These are phyloP conservation scores for Saraca asoca DNA, from an alignment of 331 rosid genomes.

Conservation along the genomic window DNA sequence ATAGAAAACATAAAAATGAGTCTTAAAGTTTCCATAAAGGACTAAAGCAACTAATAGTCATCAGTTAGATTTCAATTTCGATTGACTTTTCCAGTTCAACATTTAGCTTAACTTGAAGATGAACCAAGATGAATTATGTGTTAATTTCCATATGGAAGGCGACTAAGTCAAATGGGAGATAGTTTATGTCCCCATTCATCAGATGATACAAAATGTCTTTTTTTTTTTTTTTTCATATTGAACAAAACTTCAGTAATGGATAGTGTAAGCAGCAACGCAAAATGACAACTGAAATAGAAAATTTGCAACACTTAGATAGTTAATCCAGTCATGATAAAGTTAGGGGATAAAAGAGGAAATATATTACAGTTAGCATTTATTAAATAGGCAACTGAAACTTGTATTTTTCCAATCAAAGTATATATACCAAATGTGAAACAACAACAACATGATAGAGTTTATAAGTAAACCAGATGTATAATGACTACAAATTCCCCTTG, in stretches of 20 bases:
- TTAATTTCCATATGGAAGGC: slow-evolving; percentile 8
- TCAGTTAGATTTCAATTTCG: not conserved
- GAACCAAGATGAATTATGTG: slow-evolving; percentile 24
- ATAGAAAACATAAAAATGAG: not conserved
- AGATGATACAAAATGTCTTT: slow-evolving; percentile 1
- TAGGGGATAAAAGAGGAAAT: slow-evolving; percentile 6
- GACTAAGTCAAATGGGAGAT: slow-evolving; percentile 21
- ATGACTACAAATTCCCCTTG: not conserved
- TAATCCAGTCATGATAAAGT: not conserved
- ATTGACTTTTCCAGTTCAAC: slow-evolving; percentile 11
- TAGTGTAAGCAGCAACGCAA: slow-evolving; percentile 23
- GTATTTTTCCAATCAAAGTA: not conserved
- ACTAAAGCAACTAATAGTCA: not conserved
- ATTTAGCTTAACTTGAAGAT: slow-evolving; percentile 8
- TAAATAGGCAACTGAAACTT: slow-evolving; percentile 18
- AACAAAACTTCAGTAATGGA: slow-evolving; percentile 19
- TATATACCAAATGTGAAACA: slow-evolving; percentile 23
- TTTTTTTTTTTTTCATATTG: not conserved
- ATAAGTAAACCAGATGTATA: not conserved
- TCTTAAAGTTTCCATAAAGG: not conserved
- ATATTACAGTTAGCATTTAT: slow-evolving; percentile 5
- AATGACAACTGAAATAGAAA: slow-evolving; percentile 15
- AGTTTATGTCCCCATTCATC: slow-evolving; percentile 10
- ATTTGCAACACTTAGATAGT: not conserved
- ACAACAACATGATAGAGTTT: too few relatives aligned